These are phyloP conservation scores for Smithsoniella earleae DNA, from an alignment of 163 green algal genomes.

Conservation along the genomic window DNA sequence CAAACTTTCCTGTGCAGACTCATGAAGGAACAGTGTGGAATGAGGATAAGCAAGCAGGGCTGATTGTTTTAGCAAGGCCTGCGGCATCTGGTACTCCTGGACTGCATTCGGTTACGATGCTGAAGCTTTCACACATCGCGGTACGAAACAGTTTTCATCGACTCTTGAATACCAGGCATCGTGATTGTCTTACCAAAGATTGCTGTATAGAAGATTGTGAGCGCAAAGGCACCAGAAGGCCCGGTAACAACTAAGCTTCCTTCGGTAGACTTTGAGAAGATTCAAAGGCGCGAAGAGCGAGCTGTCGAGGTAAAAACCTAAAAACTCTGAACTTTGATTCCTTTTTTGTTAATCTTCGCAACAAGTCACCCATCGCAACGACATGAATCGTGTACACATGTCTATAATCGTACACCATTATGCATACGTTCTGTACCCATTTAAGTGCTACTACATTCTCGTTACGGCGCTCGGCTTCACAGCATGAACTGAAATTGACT, in stretches of 20 bases:
- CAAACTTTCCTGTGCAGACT: slow-evolving; percentile 6
- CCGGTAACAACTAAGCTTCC: neutral
- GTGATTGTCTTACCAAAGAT: too few species aligned
- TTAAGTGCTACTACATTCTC: too few species aligned
- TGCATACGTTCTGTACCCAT: too few species aligned
- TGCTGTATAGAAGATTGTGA: neutral
- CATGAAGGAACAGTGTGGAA: neutral
- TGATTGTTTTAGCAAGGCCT: neutral
- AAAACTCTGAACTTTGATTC: too few species aligned
- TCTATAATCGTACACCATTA: too few species aligned
- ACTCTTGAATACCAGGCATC: too few species aligned
- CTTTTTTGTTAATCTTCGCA: too few species aligned
- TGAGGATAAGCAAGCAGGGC: neutral
- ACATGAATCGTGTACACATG: too few species aligned
- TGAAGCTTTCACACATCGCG: neutral
- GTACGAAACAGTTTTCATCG: too few species aligned
- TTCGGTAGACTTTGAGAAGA: neutral
- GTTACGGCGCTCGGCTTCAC: too few species aligned
- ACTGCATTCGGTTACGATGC: neutral
- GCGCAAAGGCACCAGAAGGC: neutral
- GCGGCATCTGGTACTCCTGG: neutral
- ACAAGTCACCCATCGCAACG: too few species aligned
- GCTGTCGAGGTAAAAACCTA: neutral
- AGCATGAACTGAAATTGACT: too few species aligned
- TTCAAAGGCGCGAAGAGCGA: neutral